Base-by-base conservation (phyloP, 176 grass and related monocot species). In the Tillandsia fasciculata region DNA sequence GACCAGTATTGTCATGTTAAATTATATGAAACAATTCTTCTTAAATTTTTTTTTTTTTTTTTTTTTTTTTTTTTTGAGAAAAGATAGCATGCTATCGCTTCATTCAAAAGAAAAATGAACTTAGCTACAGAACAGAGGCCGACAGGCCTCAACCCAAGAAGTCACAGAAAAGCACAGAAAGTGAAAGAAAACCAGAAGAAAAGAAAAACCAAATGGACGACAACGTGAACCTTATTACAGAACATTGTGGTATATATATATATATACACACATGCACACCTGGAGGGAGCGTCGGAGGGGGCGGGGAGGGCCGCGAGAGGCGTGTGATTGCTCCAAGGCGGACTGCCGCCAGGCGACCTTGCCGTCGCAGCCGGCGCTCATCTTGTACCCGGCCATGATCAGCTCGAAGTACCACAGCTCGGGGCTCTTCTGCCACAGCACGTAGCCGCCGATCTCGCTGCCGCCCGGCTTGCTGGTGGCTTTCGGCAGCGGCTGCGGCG, bases 381-480 rank as follows among this genome's bases (percentile, higher is more conserved):
- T 89, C 87, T 99, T 99, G 79, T 83, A 76, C 17, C 95, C 87
- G 8, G 77, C 86, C 87, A 99, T 99, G 74, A 99, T 85, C 72
- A 93, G 83, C 82, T 99, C 90, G 52, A 99, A 99, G 80, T 82
- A 90, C 95, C 95, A 99, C 47, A 99, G 29, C 75, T 93, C 95
- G 66, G 94, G 90, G 68, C 63, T 84, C 82, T 93, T 94, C 72
- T 99, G 94, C 94, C 87, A 99, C 61, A 99, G 82, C 82, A 99
- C 87, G 68, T 85, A 99, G 68, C 84, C 94, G 24, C 94, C 90
- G 56, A 90, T 77, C 80, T 99, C 94, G 68, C 79, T 76, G 51
- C 76, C 79, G 58, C 89, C 84, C 80, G 8, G 33, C 42, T 92
- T 90, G 2, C 84, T 83, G 50, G 65, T 73, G 0, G 33, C 5